Evolutionary conservation across 2,329 filamentous ascomycete species (phyloP).

Genomic region (Byssochlamys sp.): DNA sequence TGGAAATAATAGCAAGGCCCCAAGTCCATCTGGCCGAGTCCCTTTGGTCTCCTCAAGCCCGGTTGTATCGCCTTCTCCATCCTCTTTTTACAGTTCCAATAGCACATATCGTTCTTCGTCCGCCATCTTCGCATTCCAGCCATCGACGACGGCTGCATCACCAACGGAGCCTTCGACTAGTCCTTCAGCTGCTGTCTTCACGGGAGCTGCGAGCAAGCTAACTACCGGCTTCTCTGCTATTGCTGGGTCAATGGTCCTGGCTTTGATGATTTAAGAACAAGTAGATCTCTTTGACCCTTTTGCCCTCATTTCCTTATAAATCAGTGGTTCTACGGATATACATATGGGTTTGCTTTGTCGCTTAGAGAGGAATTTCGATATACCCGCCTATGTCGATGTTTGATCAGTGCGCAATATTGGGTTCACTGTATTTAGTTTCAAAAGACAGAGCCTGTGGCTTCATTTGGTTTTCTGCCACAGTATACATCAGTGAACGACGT

Average conservation of each 20-base stretch:
- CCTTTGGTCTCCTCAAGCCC: not conserved
- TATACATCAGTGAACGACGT: too few relatives aligned
- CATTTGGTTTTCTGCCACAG: not conserved
- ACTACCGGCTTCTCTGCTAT: not conserved
- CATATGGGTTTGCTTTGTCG: not conserved
- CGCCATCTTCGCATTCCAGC: not conserved
- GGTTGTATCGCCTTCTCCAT: not conserved
- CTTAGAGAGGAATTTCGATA: not conserved
- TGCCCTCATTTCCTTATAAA: not conserved
- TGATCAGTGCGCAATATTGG: not conserved
- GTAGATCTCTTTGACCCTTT: not conserved
- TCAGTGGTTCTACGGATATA: not conserved
- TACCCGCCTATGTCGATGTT: not conserved
- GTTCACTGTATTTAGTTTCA: not conserved
- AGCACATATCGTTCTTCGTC: not conserved
- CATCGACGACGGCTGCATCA: not conserved
- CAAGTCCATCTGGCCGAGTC: not conserved
- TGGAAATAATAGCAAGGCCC: not conserved
- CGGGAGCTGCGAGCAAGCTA: conserved; percentile 2
- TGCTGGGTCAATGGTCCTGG: not conserved
- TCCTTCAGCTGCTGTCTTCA: conserved; percentile 1
- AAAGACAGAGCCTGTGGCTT: not conserved
- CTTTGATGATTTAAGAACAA: not conserved
- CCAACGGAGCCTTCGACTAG: not conserved
- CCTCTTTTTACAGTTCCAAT: not conserved